Conservation (phyloP, 169 alveolate species). For the Babesia ovata region DNA sequence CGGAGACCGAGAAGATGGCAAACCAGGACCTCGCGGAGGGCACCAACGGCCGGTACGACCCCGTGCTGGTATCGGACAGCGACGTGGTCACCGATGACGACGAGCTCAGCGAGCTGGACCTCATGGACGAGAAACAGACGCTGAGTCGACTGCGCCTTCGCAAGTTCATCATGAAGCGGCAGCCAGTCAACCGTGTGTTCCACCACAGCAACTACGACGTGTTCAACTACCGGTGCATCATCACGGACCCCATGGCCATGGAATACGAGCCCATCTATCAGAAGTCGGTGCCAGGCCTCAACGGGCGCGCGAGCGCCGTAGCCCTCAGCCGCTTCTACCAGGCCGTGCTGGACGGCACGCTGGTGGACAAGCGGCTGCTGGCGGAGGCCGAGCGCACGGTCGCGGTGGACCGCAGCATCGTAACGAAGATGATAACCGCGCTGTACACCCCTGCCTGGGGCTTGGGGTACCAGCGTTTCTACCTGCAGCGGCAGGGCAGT, state of each 20-base stretch:
- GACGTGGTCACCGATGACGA: conserved; percentile 34
- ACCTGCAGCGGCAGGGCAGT: conserved; percentile 13
- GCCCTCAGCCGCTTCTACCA: conserved; percentile 53
- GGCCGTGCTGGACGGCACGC: conserved; percentile 31
- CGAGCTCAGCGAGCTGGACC: conserved; percentile 9
- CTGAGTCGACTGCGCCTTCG: not conserved
- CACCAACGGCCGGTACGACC: conserved; percentile 14
- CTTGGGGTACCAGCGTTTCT: conserved; percentile 59
- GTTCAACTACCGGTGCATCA: conserved; percentile 29
- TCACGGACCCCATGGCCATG: conserved; percentile 38
- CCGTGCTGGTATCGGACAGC: conserved; percentile 25
- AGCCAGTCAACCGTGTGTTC: not conserved
- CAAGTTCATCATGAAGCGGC: conserved; percentile 14
- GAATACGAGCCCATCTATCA: conserved; percentile 43
- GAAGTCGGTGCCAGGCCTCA: conserved; percentile 58
- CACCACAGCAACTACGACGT: conserved; percentile 38
- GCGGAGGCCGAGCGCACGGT: conserved; percentile 30
- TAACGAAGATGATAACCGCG: conserved; percentile 39
- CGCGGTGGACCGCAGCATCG: conserved; percentile 26
- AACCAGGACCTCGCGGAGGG: not conserved
- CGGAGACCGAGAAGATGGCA: conserved; percentile 5
- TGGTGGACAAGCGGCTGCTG: conserved; percentile 26
- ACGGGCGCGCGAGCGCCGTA: conserved; percentile 51
- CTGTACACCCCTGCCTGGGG: conserved; percentile 52
- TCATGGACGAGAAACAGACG: conserved; percentile 3